Evolutionary conservation across 73 alveolate genomes (phyloP), one percentile per base, ranked within the genome.

Genomic region (Uronychia binucleata): DNA sequence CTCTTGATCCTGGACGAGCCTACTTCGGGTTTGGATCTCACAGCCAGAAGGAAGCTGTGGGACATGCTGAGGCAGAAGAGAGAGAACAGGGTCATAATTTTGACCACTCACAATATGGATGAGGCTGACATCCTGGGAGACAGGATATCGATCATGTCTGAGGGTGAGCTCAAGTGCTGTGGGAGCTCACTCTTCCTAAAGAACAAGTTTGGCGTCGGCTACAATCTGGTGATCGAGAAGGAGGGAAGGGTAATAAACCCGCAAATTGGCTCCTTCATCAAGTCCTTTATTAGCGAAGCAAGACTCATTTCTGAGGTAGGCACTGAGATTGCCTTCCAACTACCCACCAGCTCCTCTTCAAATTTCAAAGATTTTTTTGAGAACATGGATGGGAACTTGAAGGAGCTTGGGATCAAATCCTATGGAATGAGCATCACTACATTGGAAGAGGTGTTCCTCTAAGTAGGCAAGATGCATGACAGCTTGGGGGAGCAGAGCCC

Each of bases 91-190:
- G 97, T 98, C 81, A 96, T 98, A 14, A 96, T 98, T 29, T 87
- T 98, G 74, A 98, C 99, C 33, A 98, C 99, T 28, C 99, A 98
- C 90, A 95, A 94, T 81, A 95, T 98, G 98, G 99, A 98, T 82
- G 99, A 98, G 90, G 99, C 99, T n/a, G 99, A 98, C 93, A 96
- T 96, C 85, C 91, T 98, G 33, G 99, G 99, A 34, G 99, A 98
- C 90, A 96, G 99, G 86, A 97, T 98, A 67, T n/a, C n/a, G n/a
- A n/a, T n/a, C n/a, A n/a, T n/a, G n/a, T n/a, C n/a, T n/a, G n/a
- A n/a, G n/a, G n/a, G n/a, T n/a, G n/a, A n/a, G 85, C 93, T 94
- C 83, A 92, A 93, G 81, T 97, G 99, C 83, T 92, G 97, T 86
- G 99, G 99, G 33, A 88, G 97, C 59, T 90, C 98, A 57, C 94